Percentiles rank a stretch among this genome's conserved stretches.
These are phyloP conservation scores for Annulohypoxylon stygium DNA, from an alignment of 495 filamentous ascomycete genomes.

Conservation along the genomic window DNA sequence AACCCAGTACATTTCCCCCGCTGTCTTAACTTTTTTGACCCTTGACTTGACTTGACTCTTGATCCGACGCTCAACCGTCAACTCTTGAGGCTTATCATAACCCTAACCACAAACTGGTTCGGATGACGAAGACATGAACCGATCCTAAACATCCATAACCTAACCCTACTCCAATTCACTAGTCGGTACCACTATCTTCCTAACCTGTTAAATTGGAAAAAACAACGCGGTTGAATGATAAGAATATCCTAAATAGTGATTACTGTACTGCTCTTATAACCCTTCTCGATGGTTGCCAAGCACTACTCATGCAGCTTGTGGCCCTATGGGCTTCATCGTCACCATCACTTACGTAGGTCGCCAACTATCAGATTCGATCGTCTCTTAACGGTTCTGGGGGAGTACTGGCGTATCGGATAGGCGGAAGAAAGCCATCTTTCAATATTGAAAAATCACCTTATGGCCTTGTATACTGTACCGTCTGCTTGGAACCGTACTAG, in stretches of 20 bases:
- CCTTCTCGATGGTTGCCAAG: slow-evolving; percentile 31
- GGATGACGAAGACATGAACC: slow-evolving; percentile 11
- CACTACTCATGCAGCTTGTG: slow-evolving; percentile 34
- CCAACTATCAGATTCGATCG: slow-evolving; percentile 21
- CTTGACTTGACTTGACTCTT: too few species aligned
- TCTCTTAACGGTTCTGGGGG: neutral
- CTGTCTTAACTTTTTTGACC: neutral
- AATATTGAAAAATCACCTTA: slow-evolving; percentile 15
- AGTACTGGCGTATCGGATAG: slow-evolving; percentile 28
- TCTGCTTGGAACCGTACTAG: slow-evolving; percentile 28
- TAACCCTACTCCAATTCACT: slow-evolving; percentile 32
- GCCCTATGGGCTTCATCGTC: slow-evolving; percentile 31
- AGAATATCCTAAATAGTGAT: slow-evolving; percentile 27
- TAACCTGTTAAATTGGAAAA: neutral
- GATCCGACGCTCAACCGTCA: too few species aligned
- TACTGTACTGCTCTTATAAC: slow-evolving; percentile 36
- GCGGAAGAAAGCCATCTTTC: slow-evolving; percentile 19
- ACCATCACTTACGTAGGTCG: slow-evolving; percentile 23
- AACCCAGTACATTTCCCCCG: neutral
- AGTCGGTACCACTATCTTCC: slow-evolving; percentile 5
- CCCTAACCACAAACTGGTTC: neutral
- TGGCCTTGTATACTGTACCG: slow-evolving; percentile 33
- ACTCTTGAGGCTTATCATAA: slow-evolving; percentile 9
- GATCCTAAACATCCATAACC: slow-evolving; percentile 12
- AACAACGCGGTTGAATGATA: slow-evolving; percentile 25